These are phyloP conservation scores for Didymella lethalis DNA, from an alignment of 2,329 filamentous ascomycete genomes.

Conservation along the genomic window DNA sequence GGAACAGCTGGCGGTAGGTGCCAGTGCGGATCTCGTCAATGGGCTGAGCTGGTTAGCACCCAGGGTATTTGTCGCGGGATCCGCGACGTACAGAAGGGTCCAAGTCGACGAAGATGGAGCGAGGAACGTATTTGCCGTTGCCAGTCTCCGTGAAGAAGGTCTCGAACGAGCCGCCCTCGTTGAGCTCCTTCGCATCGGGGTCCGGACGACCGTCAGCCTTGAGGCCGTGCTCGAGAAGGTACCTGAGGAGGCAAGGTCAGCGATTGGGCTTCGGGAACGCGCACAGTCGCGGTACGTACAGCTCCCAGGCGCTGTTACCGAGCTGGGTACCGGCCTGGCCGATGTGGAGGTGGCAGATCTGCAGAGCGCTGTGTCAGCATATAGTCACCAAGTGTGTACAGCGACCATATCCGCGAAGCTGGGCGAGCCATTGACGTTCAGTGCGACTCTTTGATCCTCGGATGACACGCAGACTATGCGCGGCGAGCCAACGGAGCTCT, in stretches of 20 bases:
- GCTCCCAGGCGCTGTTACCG: conserved; percentile 78
- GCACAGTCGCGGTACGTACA: conserved; percentile 61
- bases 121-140: conserved; percentile 75
- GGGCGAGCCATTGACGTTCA: conserved; percentile 3
- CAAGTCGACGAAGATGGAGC: conserved; percentile 75
- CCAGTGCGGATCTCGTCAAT: conserved; percentile 78
- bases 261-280: conserved; percentile 19
- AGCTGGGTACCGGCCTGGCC: conserved; percentile 78
- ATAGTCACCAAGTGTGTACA: background rate
- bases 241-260: conserved; percentile 57
- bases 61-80: background rate
- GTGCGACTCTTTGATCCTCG: conserved; percentile 13
- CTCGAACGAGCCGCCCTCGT: conserved; percentile 71
- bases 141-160: conserved; percentile 79
- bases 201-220: conserved; percentile 70
- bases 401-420: conserved; percentile 1
- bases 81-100: conserved; percentile 67
- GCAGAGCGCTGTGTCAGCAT: conserved; percentile 28
- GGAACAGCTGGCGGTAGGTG: conserved; percentile 72
- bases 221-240: conserved; percentile 76
- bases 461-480: conserved; percentile 7
- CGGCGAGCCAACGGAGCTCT: conserved; percentile 14
- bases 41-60: conserved; percentile 53
- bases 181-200: conserved; percentile 66
- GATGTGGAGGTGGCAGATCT: conserved; percentile 73